Evolutionary conservation across 768 basidiomycete species (phyloP).

Genomic region (Rhizopogon vulgaris): DNA sequence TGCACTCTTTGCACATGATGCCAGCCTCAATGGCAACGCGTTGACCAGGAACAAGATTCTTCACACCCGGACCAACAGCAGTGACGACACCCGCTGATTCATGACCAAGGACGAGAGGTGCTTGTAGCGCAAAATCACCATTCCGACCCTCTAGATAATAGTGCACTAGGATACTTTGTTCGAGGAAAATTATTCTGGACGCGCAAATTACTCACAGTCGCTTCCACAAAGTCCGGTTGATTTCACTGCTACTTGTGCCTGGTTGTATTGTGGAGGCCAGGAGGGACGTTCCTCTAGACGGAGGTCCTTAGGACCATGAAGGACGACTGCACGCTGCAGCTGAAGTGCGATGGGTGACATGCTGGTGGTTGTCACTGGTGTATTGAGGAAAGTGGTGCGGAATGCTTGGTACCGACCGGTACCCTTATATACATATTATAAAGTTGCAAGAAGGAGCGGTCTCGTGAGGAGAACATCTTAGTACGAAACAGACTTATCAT

Average conservation of each 20-base stretch:
- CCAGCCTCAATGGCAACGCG: conserved; percentile 94
- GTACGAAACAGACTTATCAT: conserved; percentile 17
- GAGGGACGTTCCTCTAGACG: conserved; percentile 68
- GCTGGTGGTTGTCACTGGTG: conserved; percentile 6
- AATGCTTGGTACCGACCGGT: conserved; percentile 8
- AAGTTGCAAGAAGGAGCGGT: conserved; percentile 22
- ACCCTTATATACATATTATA: conserved; percentile 22
- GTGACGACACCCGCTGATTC: conserved; percentile 87
- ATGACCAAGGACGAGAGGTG: conserved; percentile 89
- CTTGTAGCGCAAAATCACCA: conserved; percentile 83
- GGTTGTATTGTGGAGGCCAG: conserved; percentile 63
- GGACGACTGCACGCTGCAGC: conserved; percentile 67
- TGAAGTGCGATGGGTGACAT: conserved; percentile 47
- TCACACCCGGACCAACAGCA: conserved; percentile 71
- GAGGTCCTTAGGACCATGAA: conserved; percentile 80
- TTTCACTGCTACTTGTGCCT: conserved; percentile 74
- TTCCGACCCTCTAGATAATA: conserved; percentile 88
- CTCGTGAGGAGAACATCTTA: conserved; percentile 28
- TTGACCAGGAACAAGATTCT: conserved; percentile 63
- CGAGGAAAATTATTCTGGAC: not conserved
- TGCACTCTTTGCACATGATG: conserved; percentile 75
- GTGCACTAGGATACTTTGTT: conserved; percentile 52
- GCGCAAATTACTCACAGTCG: conserved; percentile 47
- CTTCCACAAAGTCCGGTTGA: conserved; percentile 90
- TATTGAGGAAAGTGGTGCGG: conserved; percentile 16